Evolutionary conservation across 345 rosid genomes (phyloP).

Genomic region (Gossypioides kirkii): DNA sequence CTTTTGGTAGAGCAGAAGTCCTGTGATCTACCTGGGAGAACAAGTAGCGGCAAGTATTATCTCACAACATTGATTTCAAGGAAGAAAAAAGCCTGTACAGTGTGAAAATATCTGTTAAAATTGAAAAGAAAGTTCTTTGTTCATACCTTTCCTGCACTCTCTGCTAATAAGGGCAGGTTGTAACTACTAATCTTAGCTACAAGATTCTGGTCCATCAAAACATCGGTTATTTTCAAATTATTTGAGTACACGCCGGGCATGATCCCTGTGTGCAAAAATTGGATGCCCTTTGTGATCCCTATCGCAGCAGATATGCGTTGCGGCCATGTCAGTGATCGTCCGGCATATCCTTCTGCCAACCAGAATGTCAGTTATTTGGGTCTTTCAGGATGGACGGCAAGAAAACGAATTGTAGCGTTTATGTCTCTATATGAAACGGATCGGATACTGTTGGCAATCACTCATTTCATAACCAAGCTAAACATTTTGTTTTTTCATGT

Average conservation of each 20-base stretch:
- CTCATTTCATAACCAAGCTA: background rate
- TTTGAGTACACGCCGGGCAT: constrained; percentile 80
- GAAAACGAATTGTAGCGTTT: background rate
- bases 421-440: background rate
- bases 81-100: constrained; percentile 5
- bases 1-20: constrained; percentile 39
- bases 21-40: constrained; percentile 48
- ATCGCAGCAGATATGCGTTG: constrained; percentile 80
- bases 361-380: constrained; percentile 2
- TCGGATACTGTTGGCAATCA: background rate
- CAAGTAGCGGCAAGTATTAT: constrained; percentile 5
- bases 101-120: background rate
- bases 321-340: constrained; percentile 59
- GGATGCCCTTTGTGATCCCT: constrained; percentile 84
- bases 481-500: background rate
- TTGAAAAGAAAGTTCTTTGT: background rate
- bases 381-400: background rate
- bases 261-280: constrained; percentile 86
- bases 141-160: constrained; percentile 58
- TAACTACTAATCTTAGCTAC: constrained; percentile 77
- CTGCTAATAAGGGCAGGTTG: constrained; percentile 72
- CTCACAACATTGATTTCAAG: background rate
- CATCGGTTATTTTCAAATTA: constrained; percentile 71
- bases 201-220: constrained; percentile 78
- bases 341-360: constrained; percentile 42